These are phyloP conservation scores for Lachnellula willkommii DNA, from an alignment of 2,329 filamentous ascomycete genomes.

Conservation along the genomic window DNA sequence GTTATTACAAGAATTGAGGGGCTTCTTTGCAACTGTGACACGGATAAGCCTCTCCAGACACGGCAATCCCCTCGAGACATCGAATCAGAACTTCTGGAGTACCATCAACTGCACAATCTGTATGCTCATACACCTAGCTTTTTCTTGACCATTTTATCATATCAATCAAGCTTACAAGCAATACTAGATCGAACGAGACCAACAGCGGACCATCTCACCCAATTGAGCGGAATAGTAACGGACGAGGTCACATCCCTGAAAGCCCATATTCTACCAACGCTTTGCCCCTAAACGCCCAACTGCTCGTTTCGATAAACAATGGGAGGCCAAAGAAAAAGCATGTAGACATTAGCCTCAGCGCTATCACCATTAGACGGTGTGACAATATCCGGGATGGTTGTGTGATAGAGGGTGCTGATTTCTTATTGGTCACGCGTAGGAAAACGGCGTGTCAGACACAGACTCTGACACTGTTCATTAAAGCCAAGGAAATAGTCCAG, in stretches of 20 bases:
- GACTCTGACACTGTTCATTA: too few species aligned
- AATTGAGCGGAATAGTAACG: too few species aligned
- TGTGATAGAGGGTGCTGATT: too few species aligned
- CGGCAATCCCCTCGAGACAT: background rate
- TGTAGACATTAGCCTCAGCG: too few species aligned
- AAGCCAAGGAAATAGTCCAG: too few species aligned
- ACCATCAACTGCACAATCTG: background rate
- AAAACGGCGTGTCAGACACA: too few species aligned
- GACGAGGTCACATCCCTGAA: too few species aligned
- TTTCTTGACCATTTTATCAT: background rate
- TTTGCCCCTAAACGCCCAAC: background rate
- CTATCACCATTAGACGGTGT: too few species aligned
- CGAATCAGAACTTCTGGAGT: background rate
- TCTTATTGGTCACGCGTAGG: too few species aligned
- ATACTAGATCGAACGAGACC: background rate
- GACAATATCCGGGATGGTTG: too few species aligned
- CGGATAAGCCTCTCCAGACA: background rate
- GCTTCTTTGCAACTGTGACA: background rate
- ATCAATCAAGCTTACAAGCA: background rate
- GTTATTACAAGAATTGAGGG: background rate
- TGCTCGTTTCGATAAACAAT: background rate
- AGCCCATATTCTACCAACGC: too few species aligned
- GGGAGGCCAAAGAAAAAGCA: background rate
- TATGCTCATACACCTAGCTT: background rate
- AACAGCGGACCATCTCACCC: background rate